phyloP scores from a whole-genome alignment of 2,329 filamentous ascomycete genomes.

The Aureobasidium sp. region DNA sequence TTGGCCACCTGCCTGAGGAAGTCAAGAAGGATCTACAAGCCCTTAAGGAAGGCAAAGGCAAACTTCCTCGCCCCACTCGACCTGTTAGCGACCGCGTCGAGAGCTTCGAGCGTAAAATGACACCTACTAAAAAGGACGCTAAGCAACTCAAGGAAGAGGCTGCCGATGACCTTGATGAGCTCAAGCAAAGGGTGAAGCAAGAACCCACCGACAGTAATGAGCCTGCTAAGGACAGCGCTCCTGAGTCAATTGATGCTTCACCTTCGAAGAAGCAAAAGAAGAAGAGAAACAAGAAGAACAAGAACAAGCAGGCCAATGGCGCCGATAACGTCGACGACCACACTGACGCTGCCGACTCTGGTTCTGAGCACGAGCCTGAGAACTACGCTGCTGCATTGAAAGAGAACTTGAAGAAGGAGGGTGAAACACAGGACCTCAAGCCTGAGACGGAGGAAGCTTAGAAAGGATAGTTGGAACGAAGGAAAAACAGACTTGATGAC shows the following conservation, averaged over 20 bases:
- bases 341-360: slow-evolving; percentile 1
- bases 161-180: background rate
- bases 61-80: background rate
- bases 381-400: slow-evolving; percentile 11
- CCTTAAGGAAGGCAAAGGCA: slow-evolving; percentile 8
- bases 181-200: slow-evolving; percentile 10
- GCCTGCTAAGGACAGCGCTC: slow-evolving; percentile 9
- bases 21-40: slow-evolving; percentile 12
- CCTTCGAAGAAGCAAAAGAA: slow-evolving; percentile 15
- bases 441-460: slow-evolving; percentile 9
- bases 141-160: slow-evolving; percentile 10
- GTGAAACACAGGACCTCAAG: slow-evolving; percentile 12
- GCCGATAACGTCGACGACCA: slow-evolving; percentile 3
- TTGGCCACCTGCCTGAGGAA: background rate
- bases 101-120: slow-evolving; percentile 7
- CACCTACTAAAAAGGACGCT: background rate
- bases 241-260: background rate
- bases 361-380: slow-evolving; percentile 2
- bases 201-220: background rate
- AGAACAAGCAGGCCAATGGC: slow-evolving; percentile 19
- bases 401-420: slow-evolving; percentile 9
- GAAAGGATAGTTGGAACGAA: slow-evolving; percentile 1
- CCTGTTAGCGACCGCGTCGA: background rate
- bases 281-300: slow-evolving; percentile 16
- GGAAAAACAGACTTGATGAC: background rate